A percentile compares a stretch with the other conserved stretches of the same genome.
phyloP scores from a whole-genome alignment of 2,329 filamentous ascomycete genomes.

The Knoxdaviesia proteae region DNA sequence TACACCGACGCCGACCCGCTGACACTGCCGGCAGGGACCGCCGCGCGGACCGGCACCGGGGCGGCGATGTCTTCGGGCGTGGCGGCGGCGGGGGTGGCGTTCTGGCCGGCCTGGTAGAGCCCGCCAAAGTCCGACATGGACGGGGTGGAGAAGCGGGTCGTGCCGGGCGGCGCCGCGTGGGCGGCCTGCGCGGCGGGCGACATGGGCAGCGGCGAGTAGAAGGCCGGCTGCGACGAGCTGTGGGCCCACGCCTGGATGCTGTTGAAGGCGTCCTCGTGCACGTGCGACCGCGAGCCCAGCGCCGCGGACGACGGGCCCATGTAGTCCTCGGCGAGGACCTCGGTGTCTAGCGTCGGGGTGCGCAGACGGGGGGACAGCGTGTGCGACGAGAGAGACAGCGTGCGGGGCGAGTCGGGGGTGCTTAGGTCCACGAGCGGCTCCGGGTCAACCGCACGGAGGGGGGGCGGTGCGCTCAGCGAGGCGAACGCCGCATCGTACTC shows the following conservation, averaged over 20 bases:
- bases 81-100: neutral
- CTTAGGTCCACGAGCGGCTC: neutral
- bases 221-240: constrained; percentile 23
- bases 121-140: too few species aligned
- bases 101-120: too few species aligned
- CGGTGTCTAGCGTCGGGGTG: constrained; percentile 14
- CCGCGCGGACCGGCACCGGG: neutral
- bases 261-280: constrained; percentile 25
- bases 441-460: neutral
- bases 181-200: constrained; percentile 18
- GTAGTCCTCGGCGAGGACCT: constrained; percentile 22
- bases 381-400: too few species aligned
- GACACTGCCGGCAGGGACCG: constrained; percentile 3
- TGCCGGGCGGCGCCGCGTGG: neutral
- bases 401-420: too few species aligned
- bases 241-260: constrained; percentile 47
- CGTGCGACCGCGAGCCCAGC: neutral
- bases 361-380: too few species aligned
- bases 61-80: neutral
- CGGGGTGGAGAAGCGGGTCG: too few species aligned
- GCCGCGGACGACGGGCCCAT: constrained; percentile 10
- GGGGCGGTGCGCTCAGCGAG: neutral
- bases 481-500: neutral
- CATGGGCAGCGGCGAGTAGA: constrained; percentile 39
- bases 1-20: constrained; percentile 3